These are phyloP conservation scores for Syzygium aromaticum DNA, from an alignment of 345 rosid species.

Conservation along the genomic window DNA sequence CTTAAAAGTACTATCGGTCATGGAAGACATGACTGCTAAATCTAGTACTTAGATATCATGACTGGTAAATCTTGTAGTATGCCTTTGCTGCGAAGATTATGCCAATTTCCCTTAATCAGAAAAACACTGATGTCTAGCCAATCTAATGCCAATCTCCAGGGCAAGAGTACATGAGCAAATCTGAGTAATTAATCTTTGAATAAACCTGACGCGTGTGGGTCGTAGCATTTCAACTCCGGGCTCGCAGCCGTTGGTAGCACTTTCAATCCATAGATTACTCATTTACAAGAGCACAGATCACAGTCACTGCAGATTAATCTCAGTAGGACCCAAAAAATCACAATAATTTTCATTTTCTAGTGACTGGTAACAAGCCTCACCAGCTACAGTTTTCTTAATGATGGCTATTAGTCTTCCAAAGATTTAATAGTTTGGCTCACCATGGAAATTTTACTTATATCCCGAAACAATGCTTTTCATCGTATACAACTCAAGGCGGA, in stretches of 20 bases:
- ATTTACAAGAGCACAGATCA: not conserved
- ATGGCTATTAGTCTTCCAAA: not conserved
- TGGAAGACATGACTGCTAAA: not conserved
- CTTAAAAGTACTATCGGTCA: not conserved
- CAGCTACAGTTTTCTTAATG: not conserved
- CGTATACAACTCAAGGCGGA: not conserved
- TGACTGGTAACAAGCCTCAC: no score
- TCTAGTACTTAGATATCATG: not conserved
- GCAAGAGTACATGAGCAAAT: not conserved
- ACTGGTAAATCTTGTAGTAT: not conserved
- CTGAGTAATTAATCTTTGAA: not conserved
- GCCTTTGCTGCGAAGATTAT: not conserved
- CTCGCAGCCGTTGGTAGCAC: no score
- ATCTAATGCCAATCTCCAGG: not conserved
- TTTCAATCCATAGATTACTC: no score
- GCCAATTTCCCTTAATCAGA: not conserved
- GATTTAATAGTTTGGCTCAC: not conserved
- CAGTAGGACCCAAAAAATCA: not conserved
- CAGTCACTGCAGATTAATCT: not conserved
- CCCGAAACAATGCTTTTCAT: no score
- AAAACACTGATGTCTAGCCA: not conserved
- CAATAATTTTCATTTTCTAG: not conserved
- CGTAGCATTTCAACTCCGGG: no score
- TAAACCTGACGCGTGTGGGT: not conserved
- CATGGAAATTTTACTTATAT: not conserved